Conservation (phyloP, 2,329 filamentous ascomycete genomes). For the Cordyceps fumosorosea region DNA sequence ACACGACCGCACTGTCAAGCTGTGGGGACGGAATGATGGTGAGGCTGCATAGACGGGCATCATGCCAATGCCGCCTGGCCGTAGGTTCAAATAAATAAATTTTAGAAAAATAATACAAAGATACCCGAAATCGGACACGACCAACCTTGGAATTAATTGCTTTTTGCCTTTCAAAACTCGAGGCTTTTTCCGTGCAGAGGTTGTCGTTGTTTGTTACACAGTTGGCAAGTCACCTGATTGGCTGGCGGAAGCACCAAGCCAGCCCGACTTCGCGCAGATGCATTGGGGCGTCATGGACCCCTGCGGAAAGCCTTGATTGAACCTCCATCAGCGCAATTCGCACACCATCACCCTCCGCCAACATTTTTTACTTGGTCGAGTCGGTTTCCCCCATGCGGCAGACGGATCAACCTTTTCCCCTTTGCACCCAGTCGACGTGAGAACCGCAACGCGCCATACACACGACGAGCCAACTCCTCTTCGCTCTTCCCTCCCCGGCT, state of each 20-base stretch:
- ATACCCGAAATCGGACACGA: neutral
- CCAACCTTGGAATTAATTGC: too few relatives aligned
- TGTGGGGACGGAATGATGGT: slow-evolving; percentile 84
- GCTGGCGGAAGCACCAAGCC: neutral
- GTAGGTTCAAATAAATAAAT: neutral
- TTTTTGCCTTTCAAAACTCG: neutral
- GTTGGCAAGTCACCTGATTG: slow-evolving; percentile 12
- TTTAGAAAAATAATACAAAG: neutral
- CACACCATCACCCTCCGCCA: neutral
- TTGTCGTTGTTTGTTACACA: neutral
- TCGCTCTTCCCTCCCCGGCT: neutral
- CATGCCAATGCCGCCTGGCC: neutral
- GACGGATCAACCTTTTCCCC: neutral
- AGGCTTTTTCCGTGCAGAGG: neutral
- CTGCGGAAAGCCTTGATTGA: slow-evolving; percentile 7
- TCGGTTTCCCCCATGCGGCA: slow-evolving; percentile 1
- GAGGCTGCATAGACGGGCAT: slow-evolving; percentile 37
- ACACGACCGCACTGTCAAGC: slow-evolving; percentile 89
- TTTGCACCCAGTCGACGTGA: neutral
- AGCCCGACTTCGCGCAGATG: neutral
- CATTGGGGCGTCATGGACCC: slow-evolving; percentile 10
- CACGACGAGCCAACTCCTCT: neutral
- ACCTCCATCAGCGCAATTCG: neutral
- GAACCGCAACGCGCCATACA: neutral
- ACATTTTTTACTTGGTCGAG: neutral